A percentile compares a stretch with the other conserved stretches of the same genome.
phyloP scores from a whole-genome alignment of 768 basidiomycete species.

The Saitozyma podzolica region DNA sequence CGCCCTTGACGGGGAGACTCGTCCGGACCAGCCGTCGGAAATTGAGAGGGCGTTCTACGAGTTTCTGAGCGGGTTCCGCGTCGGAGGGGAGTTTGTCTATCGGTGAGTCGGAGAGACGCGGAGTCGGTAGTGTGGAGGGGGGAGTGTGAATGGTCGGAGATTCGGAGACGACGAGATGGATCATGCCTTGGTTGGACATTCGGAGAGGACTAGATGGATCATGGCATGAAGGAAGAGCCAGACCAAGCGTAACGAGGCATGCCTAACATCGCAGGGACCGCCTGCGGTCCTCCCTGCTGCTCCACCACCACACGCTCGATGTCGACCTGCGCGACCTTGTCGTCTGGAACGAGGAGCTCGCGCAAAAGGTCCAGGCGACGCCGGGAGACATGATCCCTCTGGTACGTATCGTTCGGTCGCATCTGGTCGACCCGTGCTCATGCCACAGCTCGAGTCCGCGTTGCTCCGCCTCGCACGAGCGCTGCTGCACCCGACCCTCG shows the following conservation, averaged over 20 bases:
- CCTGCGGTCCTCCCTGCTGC: slow-evolving; percentile 79
- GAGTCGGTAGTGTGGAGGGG: not conserved
- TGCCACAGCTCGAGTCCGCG: slow-evolving; percentile 80
- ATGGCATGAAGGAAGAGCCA: no score
- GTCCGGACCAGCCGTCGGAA: slow-evolving; percentile 72
- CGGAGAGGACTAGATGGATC: no score
- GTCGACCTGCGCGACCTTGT: slow-evolving; percentile 69
- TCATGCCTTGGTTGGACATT: not conserved
- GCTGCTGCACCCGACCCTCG: slow-evolving; percentile 73
- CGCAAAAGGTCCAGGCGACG: slow-evolving; percentile 81
- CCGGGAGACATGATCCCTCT: slow-evolving; percentile 86
- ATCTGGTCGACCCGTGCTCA: not conserved
- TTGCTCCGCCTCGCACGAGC: slow-evolving; percentile 78
- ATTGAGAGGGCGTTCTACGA: slow-evolving; percentile 77
- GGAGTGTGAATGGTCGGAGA: not conserved
- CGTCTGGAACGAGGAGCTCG: slow-evolving; percentile 90
- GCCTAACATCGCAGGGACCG: slow-evolving; percentile 63
- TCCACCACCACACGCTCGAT: slow-evolving; percentile 84
- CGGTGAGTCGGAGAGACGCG: slow-evolving; percentile 58
- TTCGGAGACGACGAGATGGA: no score
- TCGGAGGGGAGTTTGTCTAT: slow-evolving; percentile 89
- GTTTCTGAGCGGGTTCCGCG: slow-evolving; percentile 82
- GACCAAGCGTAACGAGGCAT: no score
- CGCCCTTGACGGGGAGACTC: slow-evolving; percentile 66
- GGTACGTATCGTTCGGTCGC: slow-evolving; percentile 57